These are phyloP conservation scores for Sclerotinia sclerotiorum DNA, from an alignment of 2,329 filamentous ascomycete genomes.

Conservation along the genomic window DNA sequence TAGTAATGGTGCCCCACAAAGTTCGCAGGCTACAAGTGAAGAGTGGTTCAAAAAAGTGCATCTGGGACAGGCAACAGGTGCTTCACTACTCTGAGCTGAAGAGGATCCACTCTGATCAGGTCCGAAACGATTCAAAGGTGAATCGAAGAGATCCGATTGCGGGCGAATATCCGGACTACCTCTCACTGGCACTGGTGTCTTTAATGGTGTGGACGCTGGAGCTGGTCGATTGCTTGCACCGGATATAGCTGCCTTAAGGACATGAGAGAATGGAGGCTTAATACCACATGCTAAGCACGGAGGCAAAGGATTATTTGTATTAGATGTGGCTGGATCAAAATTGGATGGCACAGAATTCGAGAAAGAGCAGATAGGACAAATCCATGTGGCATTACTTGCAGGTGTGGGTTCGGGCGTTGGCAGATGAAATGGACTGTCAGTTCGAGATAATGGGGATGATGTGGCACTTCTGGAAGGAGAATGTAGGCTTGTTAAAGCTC, in stretches of 20 bases:
- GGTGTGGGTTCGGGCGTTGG: slow-evolving; percentile 49
- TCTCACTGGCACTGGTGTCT: slow-evolving; percentile 38
- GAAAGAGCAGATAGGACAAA: slow-evolving; percentile 94
- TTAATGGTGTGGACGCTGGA: slow-evolving; percentile 34
- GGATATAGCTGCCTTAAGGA: slow-evolving; percentile 83
- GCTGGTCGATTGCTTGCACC: slow-evolving; percentile 61
- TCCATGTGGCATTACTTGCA: slow-evolving; percentile 74
- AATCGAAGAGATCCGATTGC: slow-evolving; percentile 32
- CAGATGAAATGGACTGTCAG: slow-evolving; percentile 47
- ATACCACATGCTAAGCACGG: slow-evolving; percentile 93
- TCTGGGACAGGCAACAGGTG: slow-evolving; percentile 69
- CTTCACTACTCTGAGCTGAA: slow-evolving; percentile 37
- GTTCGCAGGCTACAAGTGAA: slow-evolving; percentile 81
- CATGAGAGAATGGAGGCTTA: slow-evolving; percentile 77
- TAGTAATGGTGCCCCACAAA: slow-evolving; percentile 77
- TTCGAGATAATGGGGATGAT: slow-evolving; percentile 48
- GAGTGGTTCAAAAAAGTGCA: slow-evolving; percentile 96
- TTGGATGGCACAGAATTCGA: slow-evolving; percentile 91
- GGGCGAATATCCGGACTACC: slow-evolving; percentile 31
- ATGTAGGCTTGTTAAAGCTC: slow-evolving; percentile 50
- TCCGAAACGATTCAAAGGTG: slow-evolving; percentile 17
- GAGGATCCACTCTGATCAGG: slow-evolving; percentile 5
- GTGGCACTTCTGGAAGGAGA: slow-evolving; percentile 49
- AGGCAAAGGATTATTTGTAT: slow-evolving; percentile 73
- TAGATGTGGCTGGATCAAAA: slow-evolving; percentile 83